These are phyloP conservation scores for Rhizophora apiculata DNA, from an alignment of 345 rosid genomes.

Conservation along the genomic window DNA sequence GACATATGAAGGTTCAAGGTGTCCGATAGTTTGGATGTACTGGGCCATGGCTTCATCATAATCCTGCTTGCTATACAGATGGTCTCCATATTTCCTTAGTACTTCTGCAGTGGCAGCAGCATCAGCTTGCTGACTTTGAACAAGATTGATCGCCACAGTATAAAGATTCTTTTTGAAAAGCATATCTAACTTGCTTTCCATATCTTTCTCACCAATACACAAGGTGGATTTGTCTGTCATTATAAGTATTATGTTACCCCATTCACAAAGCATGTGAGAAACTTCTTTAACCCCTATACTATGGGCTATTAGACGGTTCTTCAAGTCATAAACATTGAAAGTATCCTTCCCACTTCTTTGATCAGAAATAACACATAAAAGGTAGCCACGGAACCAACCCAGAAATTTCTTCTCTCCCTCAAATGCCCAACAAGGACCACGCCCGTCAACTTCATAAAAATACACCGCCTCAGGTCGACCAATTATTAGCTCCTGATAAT, in stretches of 20 bases:
- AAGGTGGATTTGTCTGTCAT: slow-evolving; percentile 63
- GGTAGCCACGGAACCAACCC: slow-evolving; percentile 97
- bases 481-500: slow-evolving; percentile 74
- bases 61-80: slow-evolving; percentile 89
- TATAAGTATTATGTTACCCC: slow-evolving; percentile 91
- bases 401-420: slow-evolving; percentile 91
- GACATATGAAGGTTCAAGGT: slow-evolving; percentile 97
- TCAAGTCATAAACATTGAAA: slow-evolving; percentile 86
- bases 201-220: slow-evolving; percentile 93
- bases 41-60: slow-evolving; percentile 96
- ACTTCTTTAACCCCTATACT: slow-evolving; percentile 77
- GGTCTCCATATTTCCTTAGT: slow-evolving; percentile 94
- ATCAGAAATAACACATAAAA: slow-evolving; percentile 82
- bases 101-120: slow-evolving; percentile 99
- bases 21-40: slow-evolving; percentile 87
- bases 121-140: slow-evolving; percentile 97
- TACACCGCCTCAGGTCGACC: slow-evolving; percentile 97
- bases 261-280: slow-evolving; percentile 92
- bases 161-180: slow-evolving; percentile 94
- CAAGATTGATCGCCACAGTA: slow-evolving; percentile 93
- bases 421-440: slow-evolving; percentile 99
- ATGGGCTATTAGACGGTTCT: slow-evolving; percentile 86
- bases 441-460: slow-evolving; percentile 95
- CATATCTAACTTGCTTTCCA: slow-evolving; percentile 99
- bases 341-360: slow-evolving; percentile 68